Evolutionary conservation across 371 early-diverging fungal species (phyloP).

Genomic region (Mycotypha africana): DNA sequence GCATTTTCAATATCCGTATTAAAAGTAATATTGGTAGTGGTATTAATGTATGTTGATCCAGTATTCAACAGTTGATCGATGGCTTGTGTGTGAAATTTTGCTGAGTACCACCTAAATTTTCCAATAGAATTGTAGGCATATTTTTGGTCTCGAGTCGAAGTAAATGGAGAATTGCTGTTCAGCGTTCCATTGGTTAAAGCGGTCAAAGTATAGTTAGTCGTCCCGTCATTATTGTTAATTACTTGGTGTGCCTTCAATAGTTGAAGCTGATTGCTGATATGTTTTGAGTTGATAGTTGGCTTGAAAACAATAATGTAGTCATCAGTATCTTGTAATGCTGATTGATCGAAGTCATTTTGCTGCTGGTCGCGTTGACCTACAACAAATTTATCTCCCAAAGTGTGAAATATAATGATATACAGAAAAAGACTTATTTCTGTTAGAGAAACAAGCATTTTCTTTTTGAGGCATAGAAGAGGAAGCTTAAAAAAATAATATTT

Average conservation of each 20-base stretch:
- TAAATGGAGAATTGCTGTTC: too few relatives aligned
- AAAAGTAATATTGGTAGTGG: not conserved
- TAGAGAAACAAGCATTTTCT: too few relatives aligned
- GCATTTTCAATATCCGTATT: slow-evolving; percentile 1
- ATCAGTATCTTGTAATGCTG: slow-evolving; percentile 15
- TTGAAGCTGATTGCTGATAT: slow-evolving; percentile 27
- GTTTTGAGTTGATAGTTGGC: slow-evolving; percentile 9
- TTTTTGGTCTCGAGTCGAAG: not conserved
- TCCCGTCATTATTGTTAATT: not conserved
- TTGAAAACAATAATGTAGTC: slow-evolving; percentile 35
- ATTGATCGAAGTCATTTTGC: too few relatives aligned
- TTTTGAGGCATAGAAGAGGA: too few relatives aligned
- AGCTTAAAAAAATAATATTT: too few relatives aligned
- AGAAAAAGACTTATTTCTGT: too few relatives aligned
- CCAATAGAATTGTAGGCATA: slow-evolving; percentile 27
- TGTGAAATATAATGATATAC: too few relatives aligned
- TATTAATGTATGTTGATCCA: not conserved
- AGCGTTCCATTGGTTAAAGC: too few relatives aligned
- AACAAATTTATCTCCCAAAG: too few relatives aligned
- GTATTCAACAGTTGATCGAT: slow-evolving; percentile 17
- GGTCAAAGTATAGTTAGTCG: too few relatives aligned
- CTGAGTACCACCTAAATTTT: slow-evolving; percentile 35
- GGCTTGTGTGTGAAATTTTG: slow-evolving; percentile 18
- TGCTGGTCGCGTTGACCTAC: too few relatives aligned
- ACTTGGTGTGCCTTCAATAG: slow-evolving; percentile 15